Base-by-base conservation (phyloP, 768 basidiomycete genomes). In the Boletus barrowsii region DNA sequence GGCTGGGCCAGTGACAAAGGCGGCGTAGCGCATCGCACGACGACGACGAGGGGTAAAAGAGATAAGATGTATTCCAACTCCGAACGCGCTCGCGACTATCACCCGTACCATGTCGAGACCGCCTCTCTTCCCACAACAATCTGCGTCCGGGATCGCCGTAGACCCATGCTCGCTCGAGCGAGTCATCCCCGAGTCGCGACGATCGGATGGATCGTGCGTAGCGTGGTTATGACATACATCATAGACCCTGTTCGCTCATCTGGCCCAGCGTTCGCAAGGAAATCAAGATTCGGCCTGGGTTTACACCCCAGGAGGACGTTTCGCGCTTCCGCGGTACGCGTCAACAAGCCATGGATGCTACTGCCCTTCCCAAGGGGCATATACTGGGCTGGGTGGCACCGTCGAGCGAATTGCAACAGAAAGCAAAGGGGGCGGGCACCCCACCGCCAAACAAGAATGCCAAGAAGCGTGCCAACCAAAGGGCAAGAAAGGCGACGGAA, bases 301-400 rank as follows among this genome's bases (percentile, higher is more conserved):
- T 88, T 72, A 96, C 92, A 5, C 94, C 94, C 0, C 92, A 94
- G 72, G 94, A 98, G 71, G 94, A 98, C 72, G 81, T 95, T 9
- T 79, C 82, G n/a, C 84, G 86, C 45, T 98, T 94, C 72, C 82
- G 91, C 49, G 83, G 89, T 40, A 81, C 84, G 42, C 83, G 84
- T 49, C 90, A 92, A 68, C 78, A 83, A 47, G 83, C 85, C 66
- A 79, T 84, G 76, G 91, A 92, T 54, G 70, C 79, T 24, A 79
- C 72, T 59, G 59, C 79, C 3, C 71, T 88, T 6, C 84, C 88
- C 32, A 88, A 88, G 68, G 87, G 88, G n/a, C 86, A 89, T 63
- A 83, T 93, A 62, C 76, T 91, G 52, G 88, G 93, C 42, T 91
- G 90, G 90, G 73, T 79, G 13, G 80, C 90, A 26, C 82, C 87